Conservation (phyloP, 306 rosid genomes). For the Inga laurina region DNA sequence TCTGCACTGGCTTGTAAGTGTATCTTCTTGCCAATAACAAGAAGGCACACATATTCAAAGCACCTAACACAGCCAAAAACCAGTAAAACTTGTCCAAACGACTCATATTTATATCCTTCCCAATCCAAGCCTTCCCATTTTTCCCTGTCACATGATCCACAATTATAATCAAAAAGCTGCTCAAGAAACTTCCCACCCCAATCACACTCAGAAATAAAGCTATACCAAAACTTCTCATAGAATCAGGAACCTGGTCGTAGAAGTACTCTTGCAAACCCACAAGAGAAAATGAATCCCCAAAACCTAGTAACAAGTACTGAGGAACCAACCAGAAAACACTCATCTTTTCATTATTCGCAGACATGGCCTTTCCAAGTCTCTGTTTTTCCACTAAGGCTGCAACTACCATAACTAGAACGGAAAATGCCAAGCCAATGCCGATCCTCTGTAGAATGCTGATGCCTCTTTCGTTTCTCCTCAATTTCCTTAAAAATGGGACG, state of each 20-base stretch:
- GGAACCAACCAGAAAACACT: constrained; percentile 55
- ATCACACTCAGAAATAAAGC: constrained; percentile 54
- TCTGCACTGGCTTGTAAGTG: constrained; percentile 43
- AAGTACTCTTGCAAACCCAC: constrained; percentile 56
- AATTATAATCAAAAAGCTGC: constrained; percentile 46
- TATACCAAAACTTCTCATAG: constrained; percentile 56
- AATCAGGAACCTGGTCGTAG: constrained; percentile 56
- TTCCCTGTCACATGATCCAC: constrained; percentile 46
- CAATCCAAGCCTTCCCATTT: constrained; percentile 47
- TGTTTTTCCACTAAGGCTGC: constrained; percentile 47
- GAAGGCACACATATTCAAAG: constrained; percentile 38
- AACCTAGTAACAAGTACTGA: constrained; percentile 40
- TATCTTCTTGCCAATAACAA: constrained; percentile 38
- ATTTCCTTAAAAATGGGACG: constrained; percentile 44
- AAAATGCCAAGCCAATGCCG: constrained; percentile 39
- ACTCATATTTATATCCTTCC: constrained; percentile 43
- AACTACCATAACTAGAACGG: constrained; percentile 34
- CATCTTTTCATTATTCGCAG: not conserved
- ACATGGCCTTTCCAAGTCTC: constrained; percentile 29
- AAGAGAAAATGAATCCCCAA: constrained; percentile 44
- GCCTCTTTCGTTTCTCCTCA: constrained; percentile 51
- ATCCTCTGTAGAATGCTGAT: constrained; percentile 49
- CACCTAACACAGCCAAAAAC: constrained; percentile 37
- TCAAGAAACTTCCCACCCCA: constrained; percentile 50
- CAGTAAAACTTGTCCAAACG: constrained; percentile 54